Evolutionary conservation across 768 basidiomycete genomes (phyloP).

Genomic region (Chlorophyllum brunneum): DNA sequence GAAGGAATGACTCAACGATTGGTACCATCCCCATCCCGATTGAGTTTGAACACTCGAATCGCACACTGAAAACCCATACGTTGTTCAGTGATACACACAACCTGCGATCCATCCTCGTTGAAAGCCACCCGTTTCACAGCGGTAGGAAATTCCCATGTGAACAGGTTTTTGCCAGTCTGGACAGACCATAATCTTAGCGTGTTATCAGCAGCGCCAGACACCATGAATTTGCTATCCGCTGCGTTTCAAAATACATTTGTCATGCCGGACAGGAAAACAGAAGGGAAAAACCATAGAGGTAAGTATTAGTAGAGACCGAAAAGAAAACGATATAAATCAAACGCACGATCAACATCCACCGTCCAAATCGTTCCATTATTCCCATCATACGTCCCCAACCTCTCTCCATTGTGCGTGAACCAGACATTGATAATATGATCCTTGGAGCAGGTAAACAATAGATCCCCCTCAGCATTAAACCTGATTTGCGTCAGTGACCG

Average conservation of each 20-base stretch:
- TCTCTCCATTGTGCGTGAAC: slow-evolving; percentile 96
- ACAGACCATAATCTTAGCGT: slow-evolving; percentile 88
- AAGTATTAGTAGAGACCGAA: neutral
- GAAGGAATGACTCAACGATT: slow-evolving; percentile 58
- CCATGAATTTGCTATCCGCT: slow-evolving; percentile 81
- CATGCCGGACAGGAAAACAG: neutral
- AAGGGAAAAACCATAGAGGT: slow-evolving; percentile 2
- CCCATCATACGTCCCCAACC: slow-evolving; percentile 93
- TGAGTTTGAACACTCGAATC: slow-evolving; percentile 86
- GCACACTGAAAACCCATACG: slow-evolving; percentile 92
- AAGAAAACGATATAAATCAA: slow-evolving; percentile 6
- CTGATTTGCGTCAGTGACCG: slow-evolving; percentile 96
- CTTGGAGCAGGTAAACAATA: slow-evolving; percentile 94
- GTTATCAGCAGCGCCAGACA: slow-evolving; percentile 95
- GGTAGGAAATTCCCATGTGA: slow-evolving; percentile 96
- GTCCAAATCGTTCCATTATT: slow-evolving; percentile 98
- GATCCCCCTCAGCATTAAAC: slow-evolving; percentile 94
- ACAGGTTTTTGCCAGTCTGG: slow-evolving; percentile 85
- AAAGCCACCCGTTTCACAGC: slow-evolving; percentile 96
- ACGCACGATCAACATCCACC: slow-evolving; percentile 90
- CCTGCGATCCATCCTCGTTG: slow-evolving; percentile 75
- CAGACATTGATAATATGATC: slow-evolving; percentile 94
- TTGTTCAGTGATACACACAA: slow-evolving; percentile 96
- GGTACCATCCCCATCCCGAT: slow-evolving; percentile 75
- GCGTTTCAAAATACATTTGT: too few relatives aligned